A percentile compares a stretch with the other conserved stretches of the same genome.
phyloP scores from a whole-genome alignment of 73 alveolate genomes.

The Blepharisma japonicum region DNA sequence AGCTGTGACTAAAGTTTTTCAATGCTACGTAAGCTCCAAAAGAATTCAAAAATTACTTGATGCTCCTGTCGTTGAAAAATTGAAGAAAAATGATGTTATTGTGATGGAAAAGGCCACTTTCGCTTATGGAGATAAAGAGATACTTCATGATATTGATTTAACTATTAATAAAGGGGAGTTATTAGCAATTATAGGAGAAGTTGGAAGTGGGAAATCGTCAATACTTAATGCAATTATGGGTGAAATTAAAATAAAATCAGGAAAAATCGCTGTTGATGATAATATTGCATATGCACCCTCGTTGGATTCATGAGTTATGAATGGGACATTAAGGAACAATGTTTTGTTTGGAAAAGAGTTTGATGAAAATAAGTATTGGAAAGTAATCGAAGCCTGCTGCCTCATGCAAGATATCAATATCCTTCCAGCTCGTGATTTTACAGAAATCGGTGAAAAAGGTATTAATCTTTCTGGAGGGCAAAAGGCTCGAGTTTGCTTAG shows the following conservation, averaged over 20 bases:
- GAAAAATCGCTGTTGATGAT: neutral
- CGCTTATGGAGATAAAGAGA: constrained; percentile 63
- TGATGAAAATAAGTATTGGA: constrained; percentile 76
- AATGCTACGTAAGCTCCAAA: constrained; percentile 64
- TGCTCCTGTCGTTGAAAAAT: constrained; percentile 1
- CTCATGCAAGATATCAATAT: constrained; percentile 50
- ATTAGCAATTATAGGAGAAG: constrained; percentile 86
- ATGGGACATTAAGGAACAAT: constrained; percentile 53
- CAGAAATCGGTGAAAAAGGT: constrained; percentile 81
- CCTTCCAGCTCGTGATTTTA: constrained; percentile 67
- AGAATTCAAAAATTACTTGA: constrained; percentile 72
- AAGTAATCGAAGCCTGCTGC: constrained; percentile 60
- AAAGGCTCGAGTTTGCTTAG: constrained; percentile 47
- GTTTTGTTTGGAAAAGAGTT: constrained; percentile 77
- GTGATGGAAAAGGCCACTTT: constrained; percentile 58
- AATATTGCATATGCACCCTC: constrained; percentile 31
- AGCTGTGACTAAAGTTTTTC: constrained; percentile 63
- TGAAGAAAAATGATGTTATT: constrained; percentile 50
- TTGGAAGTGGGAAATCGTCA: constrained; percentile 83
- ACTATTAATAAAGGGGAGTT: constrained; percentile 77
- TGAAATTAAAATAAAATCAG: constrained; percentile 57
- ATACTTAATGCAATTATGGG: constrained; percentile 61
- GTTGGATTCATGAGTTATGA: constrained; percentile 24
- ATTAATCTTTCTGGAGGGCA: constrained; percentile 75
- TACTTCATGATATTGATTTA: constrained; percentile 62